Conservation (phyloP, 805 yeast genomes). For the Candida ulmi region DNA sequence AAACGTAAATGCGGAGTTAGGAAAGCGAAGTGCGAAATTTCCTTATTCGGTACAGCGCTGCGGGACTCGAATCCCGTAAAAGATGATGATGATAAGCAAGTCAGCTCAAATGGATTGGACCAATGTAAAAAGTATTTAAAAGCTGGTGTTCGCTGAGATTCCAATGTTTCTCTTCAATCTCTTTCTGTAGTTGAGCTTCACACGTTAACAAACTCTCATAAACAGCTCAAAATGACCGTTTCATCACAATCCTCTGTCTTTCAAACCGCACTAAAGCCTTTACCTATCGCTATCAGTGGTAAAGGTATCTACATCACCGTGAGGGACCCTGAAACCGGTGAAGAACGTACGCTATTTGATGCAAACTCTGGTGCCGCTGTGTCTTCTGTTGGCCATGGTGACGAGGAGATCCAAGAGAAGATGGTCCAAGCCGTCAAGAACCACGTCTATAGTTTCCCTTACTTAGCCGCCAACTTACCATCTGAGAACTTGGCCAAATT, state of each 20-base stretch:
- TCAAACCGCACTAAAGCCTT: slow-evolving; percentile 26
- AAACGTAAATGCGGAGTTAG: too few relatives aligned
- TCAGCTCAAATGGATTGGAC: too few relatives aligned
- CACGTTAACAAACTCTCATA: too few relatives aligned
- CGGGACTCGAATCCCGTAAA: too few relatives aligned
- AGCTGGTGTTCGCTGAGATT: too few relatives aligned
- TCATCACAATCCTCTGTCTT: slow-evolving; percentile 13
- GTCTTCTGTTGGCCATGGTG: slow-evolving; percentile 42
- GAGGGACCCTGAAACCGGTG: slow-evolving; percentile 32
- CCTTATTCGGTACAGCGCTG: too few relatives aligned
- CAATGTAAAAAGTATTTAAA: too few relatives aligned
- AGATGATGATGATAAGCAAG: too few relatives aligned
- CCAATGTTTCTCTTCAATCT: too few relatives aligned
- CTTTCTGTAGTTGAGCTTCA: too few relatives aligned
- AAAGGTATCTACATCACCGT: slow-evolving; percentile 32
- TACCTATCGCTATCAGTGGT: slow-evolving; percentile 32
- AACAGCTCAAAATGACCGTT: too few relatives aligned
- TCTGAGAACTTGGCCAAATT: slow-evolving; percentile 37
- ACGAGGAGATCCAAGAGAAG: slow-evolving; percentile 33
- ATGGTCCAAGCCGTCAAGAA: slow-evolving; percentile 34
- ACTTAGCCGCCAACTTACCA: slow-evolving; percentile 26
- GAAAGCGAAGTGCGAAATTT: too few relatives aligned
- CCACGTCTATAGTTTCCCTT: slow-evolving; percentile 32
- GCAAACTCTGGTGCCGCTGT: slow-evolving; percentile 49
- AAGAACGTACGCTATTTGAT: slow-evolving; percentile 29